Conservation (phyloP, 139 green algal genomes). For the Chlorella vulgaris region DNA sequence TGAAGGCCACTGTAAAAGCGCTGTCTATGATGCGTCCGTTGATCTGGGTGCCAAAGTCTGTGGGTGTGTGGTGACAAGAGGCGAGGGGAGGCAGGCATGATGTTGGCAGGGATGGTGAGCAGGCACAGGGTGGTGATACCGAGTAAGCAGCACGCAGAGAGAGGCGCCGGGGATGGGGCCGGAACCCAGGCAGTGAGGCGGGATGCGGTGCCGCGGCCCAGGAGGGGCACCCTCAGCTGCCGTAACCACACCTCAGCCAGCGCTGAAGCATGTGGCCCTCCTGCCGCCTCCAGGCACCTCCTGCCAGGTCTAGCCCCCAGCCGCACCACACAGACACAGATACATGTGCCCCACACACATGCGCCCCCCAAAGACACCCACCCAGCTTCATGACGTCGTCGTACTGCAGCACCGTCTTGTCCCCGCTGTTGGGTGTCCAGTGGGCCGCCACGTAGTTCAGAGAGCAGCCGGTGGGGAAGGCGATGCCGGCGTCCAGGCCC, state of each 20-base stretch:
- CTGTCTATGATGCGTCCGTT: conserved; percentile 95
- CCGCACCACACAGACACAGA: no score
- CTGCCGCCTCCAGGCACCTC: no score
- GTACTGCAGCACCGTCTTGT: conserved; percentile 97
- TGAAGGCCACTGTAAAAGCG: conserved; percentile 97
- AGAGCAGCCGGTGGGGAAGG: conserved; percentile 93
- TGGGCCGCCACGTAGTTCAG: conserved; percentile 97
- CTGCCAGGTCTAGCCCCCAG: no score
- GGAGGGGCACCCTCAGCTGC: no score
- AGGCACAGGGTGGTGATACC: background rate
- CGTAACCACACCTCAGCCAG: no score
- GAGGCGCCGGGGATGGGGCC: no score
- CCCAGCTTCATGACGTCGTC: conserved; percentile 99
- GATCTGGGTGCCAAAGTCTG: conserved; percentile 92
- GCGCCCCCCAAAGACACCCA: background rate
- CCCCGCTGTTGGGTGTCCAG: conserved; percentile 97
- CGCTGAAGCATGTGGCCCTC: no score
- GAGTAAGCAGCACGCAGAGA: background rate
- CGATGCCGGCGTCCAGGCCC: conserved; percentile 91
- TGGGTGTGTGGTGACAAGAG: background rate
- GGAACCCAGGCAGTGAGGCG: no score
- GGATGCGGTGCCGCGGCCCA: no score
- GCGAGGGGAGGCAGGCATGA: background rate
- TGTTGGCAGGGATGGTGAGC: no score
- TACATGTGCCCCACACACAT: background rate